Conservation (phyloP, 2,329 filamentous ascomycete genomes). For the Purpureocillium lavendulum region DNA sequence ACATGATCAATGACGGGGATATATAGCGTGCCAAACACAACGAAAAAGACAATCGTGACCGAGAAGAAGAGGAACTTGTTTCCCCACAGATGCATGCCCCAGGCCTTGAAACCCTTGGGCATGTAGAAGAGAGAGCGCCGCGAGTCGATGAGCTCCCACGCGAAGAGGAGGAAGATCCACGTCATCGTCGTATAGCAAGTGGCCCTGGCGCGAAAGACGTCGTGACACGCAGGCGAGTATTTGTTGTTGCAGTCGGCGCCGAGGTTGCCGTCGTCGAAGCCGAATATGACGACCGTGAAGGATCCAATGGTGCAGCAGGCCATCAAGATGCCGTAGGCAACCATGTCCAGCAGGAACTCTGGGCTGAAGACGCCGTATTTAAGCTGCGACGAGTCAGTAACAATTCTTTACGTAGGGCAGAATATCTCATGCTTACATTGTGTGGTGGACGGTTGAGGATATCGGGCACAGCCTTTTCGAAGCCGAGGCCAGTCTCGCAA, state of each 20-base stretch:
- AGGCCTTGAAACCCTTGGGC: slow-evolving; percentile 41
- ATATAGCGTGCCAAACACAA: slow-evolving; percentile 59
- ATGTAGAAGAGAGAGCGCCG: slow-evolving; percentile 61
- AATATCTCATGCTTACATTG: too few species aligned
- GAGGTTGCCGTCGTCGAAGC: slow-evolving; percentile 45
- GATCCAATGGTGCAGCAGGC: slow-evolving; percentile 56
- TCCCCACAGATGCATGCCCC: slow-evolving; percentile 51
- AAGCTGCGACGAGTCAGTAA: too few species aligned
- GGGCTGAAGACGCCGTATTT: slow-evolving; percentile 64
- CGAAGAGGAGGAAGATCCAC: slow-evolving; percentile 64
- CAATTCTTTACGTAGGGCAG: too few species aligned
- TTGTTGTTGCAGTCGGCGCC: slow-evolving; percentile 55
- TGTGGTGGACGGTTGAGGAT: slow-evolving; percentile 77
- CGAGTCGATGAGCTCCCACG: slow-evolving; percentile 71
- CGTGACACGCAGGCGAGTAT: slow-evolving; percentile 45
- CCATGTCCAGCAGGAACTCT: slow-evolving; percentile 71
- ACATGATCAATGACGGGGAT: slow-evolving; percentile 61
- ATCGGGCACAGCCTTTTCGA: slow-evolving; percentile 66
- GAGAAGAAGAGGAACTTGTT: slow-evolving; percentile 67
- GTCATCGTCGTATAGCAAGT: slow-evolving; percentile 67
- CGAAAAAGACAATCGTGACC: slow-evolving; percentile 50
- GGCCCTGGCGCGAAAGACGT: slow-evolving; percentile 62
- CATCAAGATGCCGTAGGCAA: slow-evolving; percentile 74
- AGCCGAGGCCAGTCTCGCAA: slow-evolving; percentile 79
- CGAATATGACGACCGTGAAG: slow-evolving; percentile 58